Evolutionary conservation across 148 eudicot genomes (phyloP).

Genomic region (Rhododendron williamsianum): DNA sequence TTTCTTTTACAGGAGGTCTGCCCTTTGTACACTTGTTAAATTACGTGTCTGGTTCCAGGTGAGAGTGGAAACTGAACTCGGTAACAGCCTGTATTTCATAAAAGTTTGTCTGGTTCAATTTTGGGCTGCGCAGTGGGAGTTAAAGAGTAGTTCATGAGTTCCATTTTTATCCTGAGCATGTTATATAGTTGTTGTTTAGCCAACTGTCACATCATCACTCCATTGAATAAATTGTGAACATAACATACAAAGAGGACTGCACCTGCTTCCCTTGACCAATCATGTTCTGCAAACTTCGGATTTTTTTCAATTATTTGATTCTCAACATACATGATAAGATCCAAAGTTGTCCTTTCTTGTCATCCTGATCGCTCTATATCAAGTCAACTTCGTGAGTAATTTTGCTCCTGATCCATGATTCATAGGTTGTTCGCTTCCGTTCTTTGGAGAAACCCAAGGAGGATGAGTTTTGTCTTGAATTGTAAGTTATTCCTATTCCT

Average conservation of each 20-base stretch:
- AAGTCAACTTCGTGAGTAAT: neutral
- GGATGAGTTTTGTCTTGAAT: constrained; percentile 79
- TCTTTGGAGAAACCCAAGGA: constrained; percentile 79
- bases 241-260: neutral
- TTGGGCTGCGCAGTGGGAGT: neutral
- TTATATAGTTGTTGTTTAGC: neutral
- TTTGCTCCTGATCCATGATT: neutral
- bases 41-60: neutral
- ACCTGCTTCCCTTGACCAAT: neutral
- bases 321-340: neutral
- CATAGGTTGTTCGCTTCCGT: constrained; percentile 80
- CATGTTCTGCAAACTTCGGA: neutral
- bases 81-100: neutral
- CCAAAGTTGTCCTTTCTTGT: neutral
- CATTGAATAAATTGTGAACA: neutral
- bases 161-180: neutral
- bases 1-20: neutral
- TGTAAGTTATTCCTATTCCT: constrained; percentile 50
- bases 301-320: neutral
- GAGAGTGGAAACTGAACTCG: neutral
- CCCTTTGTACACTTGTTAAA: neutral
- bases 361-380: neutral
- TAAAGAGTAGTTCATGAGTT: neutral
- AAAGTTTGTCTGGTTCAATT: neutral
- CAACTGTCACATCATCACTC: neutral